Evolutionary conservation across 805 yeast species (phyloP).

Genomic region (Blastobotrys peoriensis): DNA sequence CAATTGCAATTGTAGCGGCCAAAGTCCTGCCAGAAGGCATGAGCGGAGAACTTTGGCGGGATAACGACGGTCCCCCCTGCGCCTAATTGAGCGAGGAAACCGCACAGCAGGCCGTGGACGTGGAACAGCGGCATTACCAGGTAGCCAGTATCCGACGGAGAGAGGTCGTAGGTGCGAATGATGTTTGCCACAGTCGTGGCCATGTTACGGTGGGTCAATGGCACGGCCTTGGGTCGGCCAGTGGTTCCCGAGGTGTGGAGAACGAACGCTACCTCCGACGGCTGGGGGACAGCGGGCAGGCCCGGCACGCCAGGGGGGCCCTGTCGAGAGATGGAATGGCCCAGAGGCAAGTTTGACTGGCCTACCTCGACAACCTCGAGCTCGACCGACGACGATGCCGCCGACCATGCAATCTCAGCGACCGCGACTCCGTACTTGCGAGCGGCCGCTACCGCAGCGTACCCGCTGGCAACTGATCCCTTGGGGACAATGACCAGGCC

Average conservation of each 20-base stretch:
- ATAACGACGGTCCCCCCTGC: conserved; percentile 58
- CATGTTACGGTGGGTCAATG: conserved; percentile 59
- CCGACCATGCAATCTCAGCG: conserved; percentile 46
- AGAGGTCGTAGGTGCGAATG: conserved; percentile 48
- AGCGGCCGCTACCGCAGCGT: conserved; percentile 48
- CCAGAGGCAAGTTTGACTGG: not conserved
- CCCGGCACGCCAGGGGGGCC: conserved; percentile 7
- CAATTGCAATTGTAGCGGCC: conserved; percentile 47
- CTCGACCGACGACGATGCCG: not conserved
- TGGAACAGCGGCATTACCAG: conserved; percentile 75
- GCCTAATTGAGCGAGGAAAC: conserved; percentile 52
- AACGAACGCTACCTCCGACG: conserved; percentile 55
- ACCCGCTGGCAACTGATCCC: conserved; percentile 37
- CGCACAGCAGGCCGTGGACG: conserved; percentile 69
- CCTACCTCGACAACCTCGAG: conserved; percentile 3
- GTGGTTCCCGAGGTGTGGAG: conserved; percentile 74
- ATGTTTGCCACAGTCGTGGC: conserved; percentile 56
- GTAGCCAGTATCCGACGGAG: conserved; percentile 47
- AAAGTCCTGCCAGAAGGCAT: conserved; percentile 55
- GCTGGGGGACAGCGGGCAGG: conserved; percentile 26
- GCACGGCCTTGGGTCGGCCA: conserved; percentile 71
- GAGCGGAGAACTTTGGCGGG: conserved; percentile 58
- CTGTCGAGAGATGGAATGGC: conserved; percentile 4
- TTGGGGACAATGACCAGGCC: conserved; percentile 52
- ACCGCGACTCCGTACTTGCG: conserved; percentile 41